These are phyloP conservation scores for Tetradesmus obliquus DNA, from an alignment of 139 green algal species.

Conservation along the genomic window DNA sequence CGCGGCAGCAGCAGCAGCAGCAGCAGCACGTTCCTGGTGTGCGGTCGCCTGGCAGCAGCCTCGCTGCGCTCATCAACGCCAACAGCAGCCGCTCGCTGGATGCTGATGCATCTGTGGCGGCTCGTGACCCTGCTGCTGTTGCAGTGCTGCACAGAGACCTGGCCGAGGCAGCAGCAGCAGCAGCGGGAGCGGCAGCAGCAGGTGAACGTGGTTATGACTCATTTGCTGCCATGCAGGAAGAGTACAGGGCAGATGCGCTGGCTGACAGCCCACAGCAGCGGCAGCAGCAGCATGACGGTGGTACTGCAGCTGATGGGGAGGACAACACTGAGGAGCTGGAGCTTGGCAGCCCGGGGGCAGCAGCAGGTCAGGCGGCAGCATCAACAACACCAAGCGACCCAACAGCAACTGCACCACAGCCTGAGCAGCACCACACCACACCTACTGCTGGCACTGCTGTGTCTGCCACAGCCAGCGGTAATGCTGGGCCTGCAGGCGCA, in stretches of 20 bases:
- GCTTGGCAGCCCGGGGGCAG: background rate
- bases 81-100: constrained; percentile 32
- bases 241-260: background rate
- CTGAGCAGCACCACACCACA: background rate
- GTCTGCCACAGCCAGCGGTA: background rate
- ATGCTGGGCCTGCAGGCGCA: background rate
- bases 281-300: background rate
- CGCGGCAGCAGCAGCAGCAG: constrained; percentile 22
- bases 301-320: background rate
- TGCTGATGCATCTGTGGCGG: background rate
- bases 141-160: background rate
- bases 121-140: constrained; percentile 4
- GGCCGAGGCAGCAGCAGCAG: constrained; percentile 16
- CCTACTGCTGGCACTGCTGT: background rate
- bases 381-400: background rate
- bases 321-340: background rate
- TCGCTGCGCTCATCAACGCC: constrained; percentile 45
- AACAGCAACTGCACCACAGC: background rate
- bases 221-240: background rate
- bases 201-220: background rate
- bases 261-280: background rate
- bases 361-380: background rate
- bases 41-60: background rate
- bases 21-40: constrained; percentile 35
- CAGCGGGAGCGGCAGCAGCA: background rate